These are phyloP conservation scores for Penicillium waksmanii DNA, from an alignment of 495 filamentous ascomycete species.

Conservation along the genomic window DNA sequence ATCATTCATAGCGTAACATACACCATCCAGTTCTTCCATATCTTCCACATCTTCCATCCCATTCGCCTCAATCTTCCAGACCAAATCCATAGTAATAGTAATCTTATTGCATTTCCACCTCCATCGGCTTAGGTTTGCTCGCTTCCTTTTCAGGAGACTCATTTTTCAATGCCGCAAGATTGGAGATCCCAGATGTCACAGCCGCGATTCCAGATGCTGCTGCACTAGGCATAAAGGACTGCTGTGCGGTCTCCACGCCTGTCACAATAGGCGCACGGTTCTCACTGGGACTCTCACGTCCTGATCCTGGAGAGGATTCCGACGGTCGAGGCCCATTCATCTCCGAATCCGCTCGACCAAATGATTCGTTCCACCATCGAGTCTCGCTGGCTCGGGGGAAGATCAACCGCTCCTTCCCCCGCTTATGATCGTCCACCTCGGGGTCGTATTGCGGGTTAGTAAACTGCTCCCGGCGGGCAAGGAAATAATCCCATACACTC, in stretches of 20 bases:
- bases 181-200: conserved; percentile 48
- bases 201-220: conserved; percentile 38
- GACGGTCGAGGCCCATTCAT: conserved; percentile 75
- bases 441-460: conserved; percentile 78
- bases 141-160: conserved; percentile 26
- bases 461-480: conserved; percentile 77
- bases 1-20: not conserved
- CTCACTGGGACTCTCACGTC: conserved; percentile 24
- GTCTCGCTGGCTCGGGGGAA: conserved; percentile 72
- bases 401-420: conserved; percentile 79
- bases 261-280: conserved; percentile 43
- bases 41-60: not conserved
- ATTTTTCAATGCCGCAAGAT: conserved; percentile 38
- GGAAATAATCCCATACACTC: conserved; percentile 96
- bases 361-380: conserved; percentile 91
- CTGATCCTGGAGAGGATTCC: conserved; percentile 15
- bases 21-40: not conserved
- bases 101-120: conserved; percentile 53
- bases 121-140: conserved; percentile 40
- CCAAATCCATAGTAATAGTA: too few species aligned
- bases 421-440: conserved; percentile 73
- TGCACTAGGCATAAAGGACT: conserved; percentile 29
- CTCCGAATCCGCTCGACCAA: conserved; percentile 81
- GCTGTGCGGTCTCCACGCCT: conserved; percentile 51
- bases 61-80: not conserved